Conservation (phyloP, 2,329 filamentous ascomycete species). For the Akanthomyces uredinophilus region DNA sequence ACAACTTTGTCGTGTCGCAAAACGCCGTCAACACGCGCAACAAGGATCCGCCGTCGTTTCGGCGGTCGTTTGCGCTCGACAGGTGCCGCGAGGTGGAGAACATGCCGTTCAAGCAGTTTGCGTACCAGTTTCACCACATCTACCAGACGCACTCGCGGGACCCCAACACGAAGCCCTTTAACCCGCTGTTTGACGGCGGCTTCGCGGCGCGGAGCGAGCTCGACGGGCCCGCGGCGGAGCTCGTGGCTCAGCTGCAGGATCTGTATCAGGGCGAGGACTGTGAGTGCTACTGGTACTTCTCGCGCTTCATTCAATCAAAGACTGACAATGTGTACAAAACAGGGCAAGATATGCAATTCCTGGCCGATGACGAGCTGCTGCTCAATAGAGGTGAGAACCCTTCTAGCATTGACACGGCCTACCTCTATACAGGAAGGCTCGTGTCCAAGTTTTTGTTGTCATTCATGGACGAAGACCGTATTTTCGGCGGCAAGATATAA, state of each 20-base stretch:
- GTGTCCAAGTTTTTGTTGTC: conserved; percentile 51
- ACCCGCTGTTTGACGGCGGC: conserved; percentile 46
- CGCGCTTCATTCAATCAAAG: not conserved
- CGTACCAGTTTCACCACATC: conserved; percentile 55
- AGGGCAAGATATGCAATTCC: conserved; percentile 36
- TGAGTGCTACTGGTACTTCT: conserved; percentile 28
- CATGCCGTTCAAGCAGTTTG: conserved; percentile 56
- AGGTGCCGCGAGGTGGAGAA: conserved; percentile 50
- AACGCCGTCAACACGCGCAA: conserved; percentile 44
- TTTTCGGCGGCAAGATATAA: conserved; percentile 35
- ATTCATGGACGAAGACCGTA: conserved; percentile 45
- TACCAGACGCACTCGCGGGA: conserved; percentile 53
- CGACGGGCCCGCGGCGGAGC: conserved; percentile 39
- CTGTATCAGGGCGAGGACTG: conserved; percentile 40
- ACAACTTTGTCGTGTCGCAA: conserved; percentile 46
- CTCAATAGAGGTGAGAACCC: conserved; percentile 41
- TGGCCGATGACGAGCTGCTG: conserved; percentile 43
- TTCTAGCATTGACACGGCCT: conserved; percentile 42
- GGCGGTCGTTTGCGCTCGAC: conserved; percentile 39
- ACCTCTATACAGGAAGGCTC: conserved; percentile 49
- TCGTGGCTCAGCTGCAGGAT: conserved; percentile 41
- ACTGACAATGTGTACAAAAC: not conserved
- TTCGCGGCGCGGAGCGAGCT: conserved; percentile 40
- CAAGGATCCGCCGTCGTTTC: conserved; percentile 31
- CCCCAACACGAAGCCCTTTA: conserved; percentile 45